A percentile compares a stretch with the other conserved stretches of the same genome.
Evolutionary conservation across 2,329 filamentous ascomycete genomes (phyloP).

Genomic region (Endoconidiophora laricicola): DNA sequence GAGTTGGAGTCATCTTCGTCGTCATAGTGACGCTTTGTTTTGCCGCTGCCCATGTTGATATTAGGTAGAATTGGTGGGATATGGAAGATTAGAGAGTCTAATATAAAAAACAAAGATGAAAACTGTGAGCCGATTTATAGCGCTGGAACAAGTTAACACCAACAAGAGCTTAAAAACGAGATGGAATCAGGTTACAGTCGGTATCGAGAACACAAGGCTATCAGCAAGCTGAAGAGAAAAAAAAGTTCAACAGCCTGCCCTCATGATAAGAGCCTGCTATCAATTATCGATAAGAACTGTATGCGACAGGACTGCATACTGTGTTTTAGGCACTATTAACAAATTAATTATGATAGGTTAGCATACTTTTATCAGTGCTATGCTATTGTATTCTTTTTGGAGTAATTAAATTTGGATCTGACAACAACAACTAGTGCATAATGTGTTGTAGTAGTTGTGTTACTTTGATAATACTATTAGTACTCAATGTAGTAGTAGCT

Average conservation of each 20-base stretch:
- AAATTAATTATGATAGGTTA: too few species aligned
- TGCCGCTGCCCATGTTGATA: conserved; percentile 24
- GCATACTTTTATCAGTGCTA: too few species aligned
- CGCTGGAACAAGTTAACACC: too few species aligned
- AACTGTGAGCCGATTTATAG: not conserved
- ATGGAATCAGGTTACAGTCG: not conserved
- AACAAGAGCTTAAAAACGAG: not conserved
- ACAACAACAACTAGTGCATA: too few species aligned
- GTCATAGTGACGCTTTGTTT: conserved; percentile 28
- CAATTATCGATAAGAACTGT: conserved; percentile 9
- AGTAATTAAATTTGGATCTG: too few species aligned
- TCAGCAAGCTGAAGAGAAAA: not conserved
- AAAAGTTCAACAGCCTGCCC: conserved; percentile 9
- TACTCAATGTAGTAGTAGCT: too few species aligned
- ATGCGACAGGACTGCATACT: too few species aligned
- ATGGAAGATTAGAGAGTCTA: not conserved
- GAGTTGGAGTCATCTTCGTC: conserved; percentile 23
- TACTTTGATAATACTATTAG: too few species aligned
- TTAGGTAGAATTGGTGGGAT: not conserved
- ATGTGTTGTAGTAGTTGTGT: too few species aligned
- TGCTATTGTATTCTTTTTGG: too few species aligned
- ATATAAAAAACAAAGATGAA: not conserved
- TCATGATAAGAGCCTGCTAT: conserved; percentile 7
- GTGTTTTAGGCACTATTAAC: too few species aligned
- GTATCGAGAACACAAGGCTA: not conserved